phyloP scores from a whole-genome alignment of 306 rosid species.

The Elaeagnus macrophylla region DNA sequence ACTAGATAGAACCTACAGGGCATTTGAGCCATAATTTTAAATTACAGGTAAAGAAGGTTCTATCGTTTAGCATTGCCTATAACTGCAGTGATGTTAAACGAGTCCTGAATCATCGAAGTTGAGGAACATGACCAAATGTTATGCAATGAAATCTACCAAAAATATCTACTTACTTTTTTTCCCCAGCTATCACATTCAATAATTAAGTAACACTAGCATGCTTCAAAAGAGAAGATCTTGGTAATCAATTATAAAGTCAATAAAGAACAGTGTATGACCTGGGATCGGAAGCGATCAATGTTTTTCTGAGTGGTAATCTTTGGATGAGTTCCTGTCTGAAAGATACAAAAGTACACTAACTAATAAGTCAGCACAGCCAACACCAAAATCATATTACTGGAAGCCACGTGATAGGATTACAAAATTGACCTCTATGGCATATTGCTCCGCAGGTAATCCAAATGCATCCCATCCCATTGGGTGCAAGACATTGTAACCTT shows the following conservation, averaged over 20 bases:
- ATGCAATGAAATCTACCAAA: background rate
- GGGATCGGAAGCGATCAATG: slow-evolving; percentile 77
- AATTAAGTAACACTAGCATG: background rate
- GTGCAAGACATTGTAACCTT: slow-evolving; percentile 80
- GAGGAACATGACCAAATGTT: background rate
- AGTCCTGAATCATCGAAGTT: background rate
- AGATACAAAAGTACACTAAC: slow-evolving; percentile 15
- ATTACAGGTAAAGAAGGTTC: background rate
- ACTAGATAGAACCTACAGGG: background rate
- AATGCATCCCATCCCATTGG: slow-evolving; percentile 99
- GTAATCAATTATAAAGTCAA: background rate
- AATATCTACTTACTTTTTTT: too few relatives aligned
- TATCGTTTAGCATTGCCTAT: slow-evolving; percentile 3
- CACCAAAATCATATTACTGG: background rate
- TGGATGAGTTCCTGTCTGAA: slow-evolving; percentile 96
- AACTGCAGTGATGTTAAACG: background rate
- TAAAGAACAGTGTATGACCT: slow-evolving; percentile 39
- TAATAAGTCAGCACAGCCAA: slow-evolving; percentile 1
- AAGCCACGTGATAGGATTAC: slow-evolving; percentile 13
- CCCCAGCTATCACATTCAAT: background rate
- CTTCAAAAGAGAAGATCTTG: background rate
- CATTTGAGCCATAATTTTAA: background rate
- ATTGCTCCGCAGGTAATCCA: slow-evolving; percentile 98
- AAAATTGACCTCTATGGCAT: slow-evolving; percentile 71
- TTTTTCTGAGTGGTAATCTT: slow-evolving; percentile 72